phyloP scores from a whole-genome alignment of 2,329 filamentous ascomycete species.

The Aspergillus uvarum region DNA sequence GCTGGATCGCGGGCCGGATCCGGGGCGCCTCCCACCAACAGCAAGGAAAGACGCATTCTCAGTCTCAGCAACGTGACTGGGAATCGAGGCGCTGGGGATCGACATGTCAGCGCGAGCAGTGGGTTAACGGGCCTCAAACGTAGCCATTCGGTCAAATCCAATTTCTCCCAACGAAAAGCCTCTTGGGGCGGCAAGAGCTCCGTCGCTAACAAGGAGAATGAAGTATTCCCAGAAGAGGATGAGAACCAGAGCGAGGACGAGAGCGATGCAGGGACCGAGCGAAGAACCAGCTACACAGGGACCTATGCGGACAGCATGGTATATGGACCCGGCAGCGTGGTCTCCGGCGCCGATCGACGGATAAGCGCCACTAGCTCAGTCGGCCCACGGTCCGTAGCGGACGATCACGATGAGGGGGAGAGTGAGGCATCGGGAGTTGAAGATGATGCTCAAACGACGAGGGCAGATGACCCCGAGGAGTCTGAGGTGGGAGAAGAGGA shows the following conservation, averaged over 20 bases:
- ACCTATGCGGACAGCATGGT: constrained; percentile 45
- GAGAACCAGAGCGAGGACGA: constrained; percentile 49
- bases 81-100: constrained; percentile 52
- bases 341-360: constrained; percentile 40
- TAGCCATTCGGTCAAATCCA: constrained; percentile 73
- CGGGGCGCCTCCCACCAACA: constrained; percentile 48
- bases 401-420: constrained; percentile 23
- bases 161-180: constrained; percentile 61
- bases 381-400: constrained; percentile 23
- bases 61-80: constrained; percentile 87
- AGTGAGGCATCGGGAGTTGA: constrained; percentile 6
- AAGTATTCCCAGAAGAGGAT: constrained; percentile 63
- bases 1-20: constrained; percentile 42
- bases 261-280: constrained; percentile 53
- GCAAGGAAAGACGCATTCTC: constrained; percentile 73
- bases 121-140: constrained; percentile 64
- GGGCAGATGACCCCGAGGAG: constrained; percentile 16
- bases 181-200: constrained; percentile 63
- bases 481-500: too few species aligned
- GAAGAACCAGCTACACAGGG: constrained; percentile 45
- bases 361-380: constrained; percentile 44
- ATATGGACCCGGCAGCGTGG: constrained; percentile 40
- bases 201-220: constrained; percentile 60
- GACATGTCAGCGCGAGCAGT: constrained; percentile 36
- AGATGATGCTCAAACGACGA: constrained; percentile 19